These are phyloP conservation scores for Bauhinia variegata DNA, from an alignment of 306 rosid species.

Conservation along the genomic window DNA sequence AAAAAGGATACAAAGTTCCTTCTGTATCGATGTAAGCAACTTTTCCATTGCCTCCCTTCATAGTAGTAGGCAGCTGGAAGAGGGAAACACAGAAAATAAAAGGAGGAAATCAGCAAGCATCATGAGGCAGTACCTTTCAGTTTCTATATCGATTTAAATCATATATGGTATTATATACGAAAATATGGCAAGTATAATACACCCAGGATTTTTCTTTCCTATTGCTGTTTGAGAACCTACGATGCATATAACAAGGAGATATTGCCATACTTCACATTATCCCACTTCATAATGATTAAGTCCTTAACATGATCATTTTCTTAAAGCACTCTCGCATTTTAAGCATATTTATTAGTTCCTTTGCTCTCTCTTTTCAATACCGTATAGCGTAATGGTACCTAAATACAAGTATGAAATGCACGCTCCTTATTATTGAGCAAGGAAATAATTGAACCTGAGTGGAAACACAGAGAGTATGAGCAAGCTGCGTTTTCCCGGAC, in stretches of 20 bases:
- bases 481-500: slow-evolving; percentile 96
- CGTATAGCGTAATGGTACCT: neutral
- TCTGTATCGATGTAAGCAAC: slow-evolving; percentile 98
- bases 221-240: slow-evolving; percentile 22
- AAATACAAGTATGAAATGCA: neutral
- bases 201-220: no score
- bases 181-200: no score
- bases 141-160: no score
- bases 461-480: slow-evolving; percentile 94
- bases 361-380: slow-evolving; percentile 17
- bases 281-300: neutral
- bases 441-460: slow-evolving; percentile 70
- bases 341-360: no score
- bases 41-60: slow-evolving; percentile 96
- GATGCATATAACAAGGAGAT: slow-evolving; percentile 12
- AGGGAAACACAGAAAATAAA: neutral
- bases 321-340: no score
- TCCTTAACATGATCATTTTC: no score
- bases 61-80: slow-evolving; percentile 80
- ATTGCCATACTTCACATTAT: neutral
- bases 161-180: no score
- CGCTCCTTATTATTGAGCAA: neutral
- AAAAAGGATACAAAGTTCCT: slow-evolving; percentile 88
- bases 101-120: slow-evolving; percentile 15
- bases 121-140: slow-evolving; percentile 39